Percentiles rank a stretch among this genome's conserved stretches.
Evolutionary conservation across 805 yeast species (phyloP).

Genomic region (Wickerhamiella cacticola): DNA sequence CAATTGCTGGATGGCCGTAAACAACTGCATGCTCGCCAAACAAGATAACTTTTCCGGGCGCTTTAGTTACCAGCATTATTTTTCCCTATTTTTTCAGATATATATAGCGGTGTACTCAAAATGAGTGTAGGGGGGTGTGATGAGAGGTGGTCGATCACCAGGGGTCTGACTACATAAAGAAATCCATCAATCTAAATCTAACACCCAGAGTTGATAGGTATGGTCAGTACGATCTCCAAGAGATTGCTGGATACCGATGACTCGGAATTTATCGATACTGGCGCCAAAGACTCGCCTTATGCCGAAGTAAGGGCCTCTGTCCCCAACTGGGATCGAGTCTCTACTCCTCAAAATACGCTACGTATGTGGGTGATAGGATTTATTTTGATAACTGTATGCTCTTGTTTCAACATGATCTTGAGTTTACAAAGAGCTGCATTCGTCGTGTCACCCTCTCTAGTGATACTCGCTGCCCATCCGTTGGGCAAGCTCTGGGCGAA

Average conservation of each 20-base stretch:
- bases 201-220: no score
- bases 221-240: neutral
- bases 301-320: conserved; percentile 58
- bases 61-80: conserved; percentile 57
- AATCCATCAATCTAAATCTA: no score
- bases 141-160: no score
- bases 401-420: conserved; percentile 48
- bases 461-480: conserved; percentile 54
- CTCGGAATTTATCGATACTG: conserved; percentile 13
- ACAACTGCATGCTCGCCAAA: conserved; percentile 98
- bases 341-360: conserved; percentile 39
- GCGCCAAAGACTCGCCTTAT: conserved; percentile 37
- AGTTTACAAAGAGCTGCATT: conserved; percentile 47
- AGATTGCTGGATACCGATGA: neutral
- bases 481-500: conserved; percentile 42
- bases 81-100: neutral
- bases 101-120: neutral
- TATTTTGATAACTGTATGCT: conserved; percentile 44
- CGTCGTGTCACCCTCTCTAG: conserved; percentile 40
- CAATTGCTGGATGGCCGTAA: conserved; percentile 85
- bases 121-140: no score
- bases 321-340: conserved; percentile 45
- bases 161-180: neutral
- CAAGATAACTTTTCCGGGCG: conserved; percentile 92
- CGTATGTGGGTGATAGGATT: conserved; percentile 45